Base-by-base conservation (phyloP, 2,329 filamentous ascomycete genomes). In the Sclerotinia trifoliorum region DNA sequence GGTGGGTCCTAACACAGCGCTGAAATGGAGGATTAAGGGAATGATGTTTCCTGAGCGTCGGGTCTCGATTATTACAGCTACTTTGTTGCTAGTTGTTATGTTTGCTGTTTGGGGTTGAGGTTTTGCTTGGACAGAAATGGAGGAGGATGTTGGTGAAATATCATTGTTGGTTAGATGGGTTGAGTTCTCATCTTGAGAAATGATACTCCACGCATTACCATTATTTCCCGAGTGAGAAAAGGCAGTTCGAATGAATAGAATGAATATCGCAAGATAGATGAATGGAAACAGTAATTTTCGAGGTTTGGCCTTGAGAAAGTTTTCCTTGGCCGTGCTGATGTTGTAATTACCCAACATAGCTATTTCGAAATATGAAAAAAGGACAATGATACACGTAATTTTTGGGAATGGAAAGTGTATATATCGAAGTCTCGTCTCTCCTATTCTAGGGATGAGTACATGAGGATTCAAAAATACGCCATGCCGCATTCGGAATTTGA, bases 1-100 rank as follows among this genome's bases (percentile, higher is more conserved):
- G 35, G 74, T 71, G 26, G 81, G 80, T 0, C 81, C 81, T 6
- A 83, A 77, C 0, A 80, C 77, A 19, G 76, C 70, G 39, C 76
- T 74, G 73, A 80, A 81, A 68, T 80, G 79, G 35, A 81, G 72
- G 42, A 81, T 73, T 13, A 80, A 68, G 2, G 79, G 79, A 35
- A 80, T 72, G 42, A 80, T 74, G 24, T 73, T 74, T 10, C 73
- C 70, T 2, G 77, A 72, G 11, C 74, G 71, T 49, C 78, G 75
- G n/a, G 78, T 78, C 63, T 80, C 79, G 60, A 80, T 75, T 24
- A 80, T 80, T 3, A 79, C 76, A 0, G 79, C 79, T n/a, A 76
- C 78, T 57, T 75, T 77, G 62, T 68, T 70, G 56, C 73, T 75
- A 19, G 69, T 73, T 44, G 68, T 73, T 32, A 73, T 66, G 24